These are phyloP conservation scores for Bullera alba DNA, from an alignment of 768 basidiomycete genomes.

Conservation along the genomic window DNA sequence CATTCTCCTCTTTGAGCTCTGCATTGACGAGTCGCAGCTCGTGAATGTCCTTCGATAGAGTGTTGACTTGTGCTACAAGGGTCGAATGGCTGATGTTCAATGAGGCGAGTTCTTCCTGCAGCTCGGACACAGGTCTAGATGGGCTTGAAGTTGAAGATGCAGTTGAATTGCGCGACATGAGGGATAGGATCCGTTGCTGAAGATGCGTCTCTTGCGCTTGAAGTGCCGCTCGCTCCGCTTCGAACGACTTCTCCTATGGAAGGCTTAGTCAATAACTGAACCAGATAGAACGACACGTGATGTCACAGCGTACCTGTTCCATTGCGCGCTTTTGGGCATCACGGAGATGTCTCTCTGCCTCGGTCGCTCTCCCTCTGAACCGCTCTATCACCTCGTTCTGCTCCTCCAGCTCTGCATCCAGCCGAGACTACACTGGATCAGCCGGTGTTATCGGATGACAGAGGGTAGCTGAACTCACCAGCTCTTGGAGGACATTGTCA, in stretches of 20 bases:
- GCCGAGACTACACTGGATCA: slow-evolving; percentile 13
- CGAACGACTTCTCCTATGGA: slow-evolving; percentile 35
- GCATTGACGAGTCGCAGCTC: slow-evolving; percentile 84
- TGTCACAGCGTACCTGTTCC: slow-evolving; percentile 34
- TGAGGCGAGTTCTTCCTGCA: slow-evolving; percentile 63
- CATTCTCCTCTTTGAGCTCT: slow-evolving; percentile 76
- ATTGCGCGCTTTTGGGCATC: slow-evolving; percentile 31
- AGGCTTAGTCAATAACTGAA: not conserved
- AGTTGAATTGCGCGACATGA: slow-evolving; percentile 1
- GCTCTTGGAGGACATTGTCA: slow-evolving; percentile 23
- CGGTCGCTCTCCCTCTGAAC: slow-evolving; percentile 12
- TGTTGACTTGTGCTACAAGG: slow-evolving; percentile 72
- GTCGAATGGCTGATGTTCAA: slow-evolving; percentile 78
- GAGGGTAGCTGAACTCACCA: slow-evolving; percentile 13
- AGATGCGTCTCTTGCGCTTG: slow-evolving; percentile 30
- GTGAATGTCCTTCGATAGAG: slow-evolving; percentile 72
- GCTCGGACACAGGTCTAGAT: slow-evolving; percentile 1
- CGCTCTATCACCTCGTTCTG: slow-evolving; percentile 26
- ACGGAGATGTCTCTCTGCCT: slow-evolving; percentile 23
- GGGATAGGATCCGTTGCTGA: slow-evolving; percentile 10
- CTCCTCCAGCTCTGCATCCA: slow-evolving; percentile 36
- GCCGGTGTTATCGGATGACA: not conserved
- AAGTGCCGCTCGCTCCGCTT: slow-evolving; percentile 34
- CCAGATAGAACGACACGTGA: not conserved
- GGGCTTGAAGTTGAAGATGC: not conserved